Percentiles rank a stretch among this genome's conserved stretches.
phyloP scores from a whole-genome alignment of 23 red algal genomes.

The Gracilaria gracilis region DNA sequence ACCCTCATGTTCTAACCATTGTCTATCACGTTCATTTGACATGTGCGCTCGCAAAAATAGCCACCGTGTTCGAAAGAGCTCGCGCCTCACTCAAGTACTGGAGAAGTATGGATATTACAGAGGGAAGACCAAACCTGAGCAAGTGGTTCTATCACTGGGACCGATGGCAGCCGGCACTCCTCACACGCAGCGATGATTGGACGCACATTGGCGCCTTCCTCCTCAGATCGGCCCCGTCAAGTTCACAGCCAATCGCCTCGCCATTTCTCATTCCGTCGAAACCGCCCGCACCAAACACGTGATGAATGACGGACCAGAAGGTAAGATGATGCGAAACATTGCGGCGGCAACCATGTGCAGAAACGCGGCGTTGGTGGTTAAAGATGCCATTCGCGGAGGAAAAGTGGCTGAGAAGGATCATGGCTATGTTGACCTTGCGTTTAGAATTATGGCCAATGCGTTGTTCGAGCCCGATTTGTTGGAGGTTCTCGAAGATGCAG shows the following conservation, averaged over 20 bases:
- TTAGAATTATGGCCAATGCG: conserved; percentile 56
- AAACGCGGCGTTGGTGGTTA: conserved; percentile 61
- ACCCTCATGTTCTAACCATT: background rate
- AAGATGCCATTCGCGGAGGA: conserved; percentile 77
- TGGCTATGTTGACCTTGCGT: conserved; percentile 39
- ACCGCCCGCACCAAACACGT: conserved; percentile 52
- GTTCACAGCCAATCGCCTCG: conserved; percentile 20
- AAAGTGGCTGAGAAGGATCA: conserved; percentile 29
- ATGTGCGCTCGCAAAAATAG: background rate
- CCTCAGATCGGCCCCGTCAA: conserved; percentile 84
- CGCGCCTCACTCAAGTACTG: conserved; percentile 74
- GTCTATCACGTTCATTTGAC: no score
- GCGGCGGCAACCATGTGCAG: conserved; percentile 75
- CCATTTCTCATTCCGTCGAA: conserved; percentile 43
- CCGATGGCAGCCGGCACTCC: conserved; percentile 42
- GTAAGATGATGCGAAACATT: conserved; percentile 42
- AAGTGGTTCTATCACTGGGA: conserved; percentile 80
- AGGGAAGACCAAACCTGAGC: conserved; percentile 62
- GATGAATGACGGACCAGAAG: conserved; percentile 45
- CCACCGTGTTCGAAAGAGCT: conserved; percentile 82
- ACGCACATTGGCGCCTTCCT: conserved; percentile 86
- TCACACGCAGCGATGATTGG: conserved; percentile 74
- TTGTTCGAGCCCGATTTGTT: conserved; percentile 59
- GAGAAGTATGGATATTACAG: conserved; percentile 72
- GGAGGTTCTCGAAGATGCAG: conserved; percentile 39